Base-by-base conservation (phyloP, 164 flowering plant species). In the Paratinospora sagittata region DNA sequence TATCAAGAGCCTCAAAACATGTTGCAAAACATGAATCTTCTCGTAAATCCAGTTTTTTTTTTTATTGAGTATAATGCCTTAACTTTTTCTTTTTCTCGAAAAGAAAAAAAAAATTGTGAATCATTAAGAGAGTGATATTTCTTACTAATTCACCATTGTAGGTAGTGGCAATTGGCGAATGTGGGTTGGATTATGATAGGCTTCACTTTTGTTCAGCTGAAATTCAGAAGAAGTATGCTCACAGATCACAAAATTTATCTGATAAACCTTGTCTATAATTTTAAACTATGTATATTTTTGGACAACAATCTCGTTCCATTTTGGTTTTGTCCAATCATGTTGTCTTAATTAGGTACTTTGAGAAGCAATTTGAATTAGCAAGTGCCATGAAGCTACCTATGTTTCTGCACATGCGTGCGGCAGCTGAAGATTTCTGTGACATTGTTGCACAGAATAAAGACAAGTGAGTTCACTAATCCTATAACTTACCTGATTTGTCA, bases 121-220 rank as follows among this genome's bases (percentile, higher is more conserved):
- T 0, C 6, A 49, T 49, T 49, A 49, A 47, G 19, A 36, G 1
- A 3, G 45, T n/a, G n/a, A 12, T 39, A 30, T 0, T 52, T 26
- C 21, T 8, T 57, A 27, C 24, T 67, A 63, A 33, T 66, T 69
- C 60, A 39, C 45, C 19, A 47, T 58, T 60, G 43, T 76, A 94
- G 98, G 99, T 95, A 75, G 99, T 95, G 70, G 99, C 98, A 57
- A 84, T 95, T 76, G 99, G 99, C 75, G 99, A 95, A 83, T 95
- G 99, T 83, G 99, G 99, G 68, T 76, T 95, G 84, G 99, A 95
- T 70, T 92, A 95, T 77, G 99, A 95, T 73, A 80, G 99, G 77
- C 92, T 90, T 84, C 97, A 95, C 43, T 95, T 95, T 82, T 95
- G 96, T 82, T 90, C 96, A 63, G 19, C 93, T 73, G 97, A 90